phyloP scores from a whole-genome alignment of 768 basidiomycete species.

The Rubroboletus satanas region DNA sequence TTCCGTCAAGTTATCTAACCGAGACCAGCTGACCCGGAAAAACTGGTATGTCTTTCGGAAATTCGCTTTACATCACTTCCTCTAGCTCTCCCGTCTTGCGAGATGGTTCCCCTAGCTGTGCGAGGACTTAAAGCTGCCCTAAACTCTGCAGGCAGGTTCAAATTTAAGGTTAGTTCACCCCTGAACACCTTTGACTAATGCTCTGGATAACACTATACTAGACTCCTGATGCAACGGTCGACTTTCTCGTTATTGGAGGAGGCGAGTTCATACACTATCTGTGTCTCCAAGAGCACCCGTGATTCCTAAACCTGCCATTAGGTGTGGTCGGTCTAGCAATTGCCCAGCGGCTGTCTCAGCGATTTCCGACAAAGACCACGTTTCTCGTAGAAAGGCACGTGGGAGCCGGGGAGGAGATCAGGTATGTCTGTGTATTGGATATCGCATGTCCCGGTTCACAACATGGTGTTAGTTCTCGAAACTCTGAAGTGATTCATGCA shows the following conservation, averaged over 20 bases:
- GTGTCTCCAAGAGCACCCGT: neutral
- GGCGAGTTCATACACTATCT: constrained; percentile 39
- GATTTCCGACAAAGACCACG: constrained; percentile 65
- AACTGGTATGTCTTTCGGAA: neutral
- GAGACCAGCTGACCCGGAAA: neutral
- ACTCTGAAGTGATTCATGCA: constrained; percentile 94
- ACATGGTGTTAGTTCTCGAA: constrained; percentile 61
- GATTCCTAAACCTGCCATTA: constrained; percentile 23
- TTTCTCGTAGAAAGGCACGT: constrained; percentile 77
- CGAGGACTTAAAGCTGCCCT: constrained; percentile 56
- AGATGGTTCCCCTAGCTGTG: constrained; percentile 34
- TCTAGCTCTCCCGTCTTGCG: neutral
- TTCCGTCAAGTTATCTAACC: constrained; percentile 6
- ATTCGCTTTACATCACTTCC: neutral
- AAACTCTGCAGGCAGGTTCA: constrained; percentile 56
- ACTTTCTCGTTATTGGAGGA: constrained; percentile 86
- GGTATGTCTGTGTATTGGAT: constrained; percentile 38
- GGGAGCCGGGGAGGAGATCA: constrained; percentile 80
- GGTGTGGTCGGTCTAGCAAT: constrained; percentile 86
- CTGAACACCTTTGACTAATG: neutral
- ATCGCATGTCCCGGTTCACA: neutral
- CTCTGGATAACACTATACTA: constrained; percentile 23
- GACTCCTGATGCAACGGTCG: constrained; percentile 68
- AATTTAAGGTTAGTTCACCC: constrained; percentile 50
- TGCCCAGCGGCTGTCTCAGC: constrained; percentile 65